phyloP scores from a whole-genome alignment of 2,329 filamentous ascomycete species.

The Dactylellina sp. region DNA sequence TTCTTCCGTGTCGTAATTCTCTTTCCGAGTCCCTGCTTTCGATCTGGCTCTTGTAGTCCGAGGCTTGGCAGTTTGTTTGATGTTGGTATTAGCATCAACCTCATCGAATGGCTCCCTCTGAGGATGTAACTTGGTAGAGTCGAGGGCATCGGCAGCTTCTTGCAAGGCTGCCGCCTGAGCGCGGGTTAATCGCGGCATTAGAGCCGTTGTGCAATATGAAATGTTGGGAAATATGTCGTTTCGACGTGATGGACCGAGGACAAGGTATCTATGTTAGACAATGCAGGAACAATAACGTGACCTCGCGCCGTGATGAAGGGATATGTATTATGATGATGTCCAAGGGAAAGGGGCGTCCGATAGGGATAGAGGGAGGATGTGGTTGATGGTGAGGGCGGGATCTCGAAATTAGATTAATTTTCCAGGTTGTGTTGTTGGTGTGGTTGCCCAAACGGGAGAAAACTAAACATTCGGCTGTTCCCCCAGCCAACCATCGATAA shows the following conservation, averaged over 20 bases:
- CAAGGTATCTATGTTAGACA: background rate
- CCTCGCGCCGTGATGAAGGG: slow-evolving; percentile 6
- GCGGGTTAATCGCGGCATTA: slow-evolving; percentile 42
- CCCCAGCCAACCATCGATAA: slow-evolving; percentile 23
- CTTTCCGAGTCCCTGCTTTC: slow-evolving; percentile 41
- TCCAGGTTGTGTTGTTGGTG: slow-evolving; percentile 18
- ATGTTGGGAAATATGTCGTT: background rate
- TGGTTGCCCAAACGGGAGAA: slow-evolving; percentile 24
- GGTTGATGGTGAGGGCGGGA: slow-evolving; percentile 12
- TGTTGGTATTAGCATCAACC: slow-evolving; percentile 34
- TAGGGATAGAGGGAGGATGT: background rate
- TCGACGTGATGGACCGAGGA: no score
- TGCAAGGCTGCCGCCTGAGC: slow-evolving; percentile 44
- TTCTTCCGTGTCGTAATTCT: slow-evolving; percentile 31
- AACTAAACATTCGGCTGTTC: slow-evolving; percentile 25
- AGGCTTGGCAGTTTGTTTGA: slow-evolving; percentile 10
- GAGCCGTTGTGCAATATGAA: background rate
- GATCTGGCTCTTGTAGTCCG: slow-evolving; percentile 33
- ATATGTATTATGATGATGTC: slow-evolving; percentile 7
- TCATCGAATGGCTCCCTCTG: slow-evolving; percentile 52
- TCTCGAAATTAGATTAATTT: slow-evolving; percentile 47
- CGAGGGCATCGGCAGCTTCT: slow-evolving; percentile 10
- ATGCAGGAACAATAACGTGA: slow-evolving; percentile 27
- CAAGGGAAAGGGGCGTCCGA: slow-evolving; percentile 35
- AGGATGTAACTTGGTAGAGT: slow-evolving; percentile 2